Conservation (phyloP, 2,329 filamentous ascomycete species). For the Stachybotrys echinatus region DNA sequence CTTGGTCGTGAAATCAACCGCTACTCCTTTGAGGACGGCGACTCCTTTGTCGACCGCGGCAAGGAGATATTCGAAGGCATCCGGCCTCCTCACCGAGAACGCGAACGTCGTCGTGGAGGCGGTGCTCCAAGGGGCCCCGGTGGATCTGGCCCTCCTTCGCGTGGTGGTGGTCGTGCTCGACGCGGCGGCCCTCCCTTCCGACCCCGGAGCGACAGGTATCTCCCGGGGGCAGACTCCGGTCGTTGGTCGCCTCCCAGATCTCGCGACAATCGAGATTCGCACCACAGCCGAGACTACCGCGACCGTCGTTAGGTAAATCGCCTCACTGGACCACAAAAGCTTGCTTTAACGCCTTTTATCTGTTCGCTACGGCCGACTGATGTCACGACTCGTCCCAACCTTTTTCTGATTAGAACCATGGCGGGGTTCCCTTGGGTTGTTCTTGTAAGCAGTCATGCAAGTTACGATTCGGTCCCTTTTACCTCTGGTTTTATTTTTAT, state of each 20-base stretch:
- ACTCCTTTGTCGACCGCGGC: slow-evolving; percentile 65
- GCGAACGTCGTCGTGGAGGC: slow-evolving; percentile 28
- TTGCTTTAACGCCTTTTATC: too few species aligned
- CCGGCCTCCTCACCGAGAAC: slow-evolving; percentile 51
- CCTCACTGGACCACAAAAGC: neutral
- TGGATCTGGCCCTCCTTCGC: slow-evolving; percentile 13
- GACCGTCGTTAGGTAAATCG: slow-evolving; percentile 7
- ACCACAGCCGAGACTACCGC: slow-evolving; percentile 3
- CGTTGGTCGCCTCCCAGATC: slow-evolving; percentile 7
- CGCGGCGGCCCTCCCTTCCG: slow-evolving; percentile 18
- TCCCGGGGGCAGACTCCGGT: slow-evolving; percentile 16
- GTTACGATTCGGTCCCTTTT: too few species aligned
- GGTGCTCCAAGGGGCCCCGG: slow-evolving; percentile 9
- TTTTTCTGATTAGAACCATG: too few species aligned
- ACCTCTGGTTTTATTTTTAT: too few species aligned
- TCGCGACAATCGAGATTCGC: slow-evolving; percentile 11
- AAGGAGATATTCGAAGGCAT: slow-evolving; percentile 65
- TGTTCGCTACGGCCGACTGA: too few species aligned
- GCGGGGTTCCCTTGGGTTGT: too few species aligned
- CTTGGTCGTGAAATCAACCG: slow-evolving; percentile 53
- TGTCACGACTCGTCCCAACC: too few species aligned
- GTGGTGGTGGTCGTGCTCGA: slow-evolving; percentile 20
- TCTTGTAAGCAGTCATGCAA: too few species aligned
- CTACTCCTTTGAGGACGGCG: slow-evolving; percentile 66
- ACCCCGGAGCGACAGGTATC: slow-evolving; percentile 25